Conservation (phyloP, 495 filamentous ascomycete genomes). For the Choiromyces venosus region DNA sequence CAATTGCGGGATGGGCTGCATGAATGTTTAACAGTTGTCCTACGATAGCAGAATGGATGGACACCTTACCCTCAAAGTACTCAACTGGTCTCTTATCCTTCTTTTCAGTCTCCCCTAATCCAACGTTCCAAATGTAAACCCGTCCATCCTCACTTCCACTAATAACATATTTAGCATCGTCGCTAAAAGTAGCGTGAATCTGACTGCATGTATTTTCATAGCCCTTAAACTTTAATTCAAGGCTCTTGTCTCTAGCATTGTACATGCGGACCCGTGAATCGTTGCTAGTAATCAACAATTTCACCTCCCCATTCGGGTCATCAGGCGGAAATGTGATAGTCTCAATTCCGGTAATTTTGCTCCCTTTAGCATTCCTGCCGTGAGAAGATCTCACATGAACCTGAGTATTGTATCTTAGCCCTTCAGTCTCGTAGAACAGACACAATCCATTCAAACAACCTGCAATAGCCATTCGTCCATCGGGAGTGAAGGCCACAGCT, state of each 20-base stretch:
- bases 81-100: constrained; percentile 76
- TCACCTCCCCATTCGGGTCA: constrained; percentile 65
- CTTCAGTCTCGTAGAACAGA: constrained; percentile 92
- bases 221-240: constrained; percentile 87
- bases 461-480: constrained; percentile 83
- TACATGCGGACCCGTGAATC: constrained; percentile 93
- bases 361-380: constrained; percentile 90
- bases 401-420: constrained; percentile 73
- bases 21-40: constrained; percentile 18
- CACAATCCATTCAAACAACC: constrained; percentile 81
- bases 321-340: constrained; percentile 60
- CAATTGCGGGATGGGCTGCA: constrained; percentile 70
- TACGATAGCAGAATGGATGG: constrained; percentile 9
- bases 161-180: constrained; percentile 80
- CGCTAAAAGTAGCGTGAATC: constrained; percentile 82
- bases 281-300: constrained; percentile 87
- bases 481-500: constrained; percentile 86
- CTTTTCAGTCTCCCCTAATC: constrained; percentile 53
- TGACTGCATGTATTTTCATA: constrained; percentile 90
- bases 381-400: constrained; percentile 84
- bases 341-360: constrained; percentile 94
- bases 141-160: constrained; percentile 89
- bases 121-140: constrained; percentile 81
- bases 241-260: constrained; percentile 70
- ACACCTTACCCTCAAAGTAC: constrained; percentile 58